Conservation (phyloP, 257 asterid genomes). For the Solanum arcanum region DNA sequence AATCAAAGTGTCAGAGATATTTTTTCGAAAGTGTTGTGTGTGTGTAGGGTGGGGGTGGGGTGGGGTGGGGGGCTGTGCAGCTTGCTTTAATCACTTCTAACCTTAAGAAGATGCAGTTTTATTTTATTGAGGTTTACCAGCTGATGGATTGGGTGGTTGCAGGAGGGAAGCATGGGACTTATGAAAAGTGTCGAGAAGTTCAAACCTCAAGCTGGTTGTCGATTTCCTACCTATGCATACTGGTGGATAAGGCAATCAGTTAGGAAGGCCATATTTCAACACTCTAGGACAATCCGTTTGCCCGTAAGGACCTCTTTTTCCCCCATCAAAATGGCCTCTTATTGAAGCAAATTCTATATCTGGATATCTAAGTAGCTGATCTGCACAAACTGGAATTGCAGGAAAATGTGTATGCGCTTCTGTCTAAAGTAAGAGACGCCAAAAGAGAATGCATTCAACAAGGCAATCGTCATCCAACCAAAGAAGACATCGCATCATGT, state of each 20-base stretch:
- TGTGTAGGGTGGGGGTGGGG: no score
- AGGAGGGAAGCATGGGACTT: conserved; percentile 94
- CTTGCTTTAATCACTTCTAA: neutral
- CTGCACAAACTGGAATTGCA: conserved; percentile 19
- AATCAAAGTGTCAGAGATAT: neutral
- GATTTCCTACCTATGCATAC: conserved; percentile 86
- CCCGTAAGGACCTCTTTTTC: conserved; percentile 51
- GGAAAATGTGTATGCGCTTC: conserved; percentile 77
- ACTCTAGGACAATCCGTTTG: conserved; percentile 84
- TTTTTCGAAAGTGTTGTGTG: neutral
- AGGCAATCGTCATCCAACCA: conserved; percentile 58
- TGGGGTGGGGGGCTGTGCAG: neutral
- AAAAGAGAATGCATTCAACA: conserved; percentile 41
- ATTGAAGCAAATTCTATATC: neutral
- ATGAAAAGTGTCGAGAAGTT: conserved; percentile 92
- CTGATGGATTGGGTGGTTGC: conserved; percentile 16
- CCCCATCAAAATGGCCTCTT: conserved; percentile 16
- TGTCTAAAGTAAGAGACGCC: conserved; percentile 61
- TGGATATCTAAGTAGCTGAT: conserved; percentile 1
- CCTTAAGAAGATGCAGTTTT: neutral
- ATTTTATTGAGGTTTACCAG: neutral
- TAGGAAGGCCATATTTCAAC: conserved; percentile 77
- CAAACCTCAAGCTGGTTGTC: conserved; percentile 76
- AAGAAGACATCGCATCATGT: conserved; percentile 54
- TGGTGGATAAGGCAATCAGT: conserved; percentile 92